Base-by-base conservation (phyloP, 2,329 filamentous ascomycete species). In the Alternaria solani region DNA sequence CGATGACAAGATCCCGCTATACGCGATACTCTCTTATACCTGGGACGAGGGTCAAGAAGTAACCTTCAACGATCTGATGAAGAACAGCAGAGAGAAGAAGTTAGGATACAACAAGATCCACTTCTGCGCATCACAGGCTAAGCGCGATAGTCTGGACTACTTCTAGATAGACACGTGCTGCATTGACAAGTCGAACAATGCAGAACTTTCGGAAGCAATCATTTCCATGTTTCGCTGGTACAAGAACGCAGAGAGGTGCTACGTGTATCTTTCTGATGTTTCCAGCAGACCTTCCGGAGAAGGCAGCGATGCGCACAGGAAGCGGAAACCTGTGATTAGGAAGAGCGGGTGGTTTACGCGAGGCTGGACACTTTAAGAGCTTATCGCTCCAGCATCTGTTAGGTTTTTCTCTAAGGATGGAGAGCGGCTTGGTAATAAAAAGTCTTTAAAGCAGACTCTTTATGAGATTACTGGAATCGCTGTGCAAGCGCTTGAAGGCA, bases 161-260 rank as follows among this genome's bases (percentile, higher is more conserved):
- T 49, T 49, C 46, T 49, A 11, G 46, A 30, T 49, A 32, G 46
- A 49, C 18, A 32, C 30, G 30, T 32, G 12, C 30, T 32, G 12
- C 12, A 32, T 32, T 4, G 30, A 32, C 30, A 32, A 49, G 23
- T 20, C 16, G 14, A 49, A 49, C 6, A 36, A 30, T 20, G 46
- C 18, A 30, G 46, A 49, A 30, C 46, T 49, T 20, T 30, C 7
- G 14, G 26, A 49, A 20, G 46, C 46, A 1, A 49, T 49, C 12
- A 49, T 28, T 30, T 49, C 26, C 7, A 49, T 49, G 26, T 49
- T 49, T 34, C 14, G 46, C 30, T 49, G 12, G 46, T 49, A 49
- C 16, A 28, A 49, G 26, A 49, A 49, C 18, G 46, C 28, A 16
- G 18, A 25, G 11, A 32, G 2, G 30, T 32, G 30, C 30, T 32